Conservation (phyloP, 768 basidiomycete species). For the Zangia roseola region DNA sequence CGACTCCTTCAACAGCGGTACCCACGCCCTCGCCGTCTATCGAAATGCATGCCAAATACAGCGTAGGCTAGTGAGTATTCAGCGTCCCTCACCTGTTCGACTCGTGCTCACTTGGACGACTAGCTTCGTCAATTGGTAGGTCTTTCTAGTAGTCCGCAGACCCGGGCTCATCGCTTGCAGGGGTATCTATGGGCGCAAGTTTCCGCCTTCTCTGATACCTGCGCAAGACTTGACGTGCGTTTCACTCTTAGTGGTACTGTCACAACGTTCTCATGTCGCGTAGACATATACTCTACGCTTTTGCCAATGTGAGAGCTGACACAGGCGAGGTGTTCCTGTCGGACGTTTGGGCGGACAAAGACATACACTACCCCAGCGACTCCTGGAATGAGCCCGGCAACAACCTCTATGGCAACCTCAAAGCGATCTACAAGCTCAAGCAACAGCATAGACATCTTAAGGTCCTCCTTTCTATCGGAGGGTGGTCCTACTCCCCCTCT, state of each 20-base stretch:
- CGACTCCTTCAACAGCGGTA: constrained; percentile 6
- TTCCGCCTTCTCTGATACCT: constrained; percentile 82
- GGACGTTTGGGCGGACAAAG: constrained; percentile 93
- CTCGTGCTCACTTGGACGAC: constrained; percentile 5
- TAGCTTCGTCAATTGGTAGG: constrained; percentile 79
- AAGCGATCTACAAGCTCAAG: constrained; percentile 90
- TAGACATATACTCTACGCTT: constrained; percentile 90
- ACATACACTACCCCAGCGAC: constrained; percentile 95
- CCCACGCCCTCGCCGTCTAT: constrained; percentile 28
- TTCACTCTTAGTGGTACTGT: neutral
- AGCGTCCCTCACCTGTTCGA: constrained; percentile 2
- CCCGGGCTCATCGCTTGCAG: constrained; percentile 36
- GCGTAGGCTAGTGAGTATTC: constrained; percentile 73
- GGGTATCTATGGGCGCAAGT: constrained; percentile 96
- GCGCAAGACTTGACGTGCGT: constrained; percentile 80
- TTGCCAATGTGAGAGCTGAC: constrained; percentile 83
- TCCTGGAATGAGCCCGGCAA: constrained; percentile 90
- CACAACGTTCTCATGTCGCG: constrained; percentile 5
- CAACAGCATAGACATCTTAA: constrained; percentile 80
- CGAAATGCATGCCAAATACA: constrained; percentile 59
- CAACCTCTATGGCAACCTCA: constrained; percentile 95
- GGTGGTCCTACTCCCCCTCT: constrained; percentile 89
- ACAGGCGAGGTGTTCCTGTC: constrained; percentile 86
- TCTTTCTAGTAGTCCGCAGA: constrained; percentile 4
- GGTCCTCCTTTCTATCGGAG: constrained; percentile 85